These are phyloP conservation scores for Parathielavia hyrcaniae DNA, from an alignment of 495 filamentous ascomycete genomes.

Conservation along the genomic window DNA sequence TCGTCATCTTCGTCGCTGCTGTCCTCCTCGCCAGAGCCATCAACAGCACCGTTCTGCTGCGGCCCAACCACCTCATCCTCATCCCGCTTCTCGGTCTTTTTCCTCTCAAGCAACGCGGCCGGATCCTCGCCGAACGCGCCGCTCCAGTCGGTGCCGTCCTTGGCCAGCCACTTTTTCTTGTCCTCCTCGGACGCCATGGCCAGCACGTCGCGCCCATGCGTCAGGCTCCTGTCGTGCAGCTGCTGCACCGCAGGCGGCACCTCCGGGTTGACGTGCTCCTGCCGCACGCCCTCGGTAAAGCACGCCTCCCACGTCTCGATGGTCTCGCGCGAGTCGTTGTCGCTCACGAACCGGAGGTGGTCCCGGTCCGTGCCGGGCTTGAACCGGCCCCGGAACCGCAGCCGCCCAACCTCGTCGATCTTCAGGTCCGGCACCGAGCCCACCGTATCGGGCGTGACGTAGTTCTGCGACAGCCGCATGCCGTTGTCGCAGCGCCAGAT, in stretches of 20 bases:
- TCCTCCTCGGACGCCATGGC: constrained; percentile 62
- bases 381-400: constrained; percentile 73
- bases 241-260: constrained; percentile 59
- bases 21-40: constrained; percentile 23
- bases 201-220: constrained; percentile 71
- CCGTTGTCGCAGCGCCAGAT: constrained; percentile 75
- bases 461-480: constrained; percentile 78
- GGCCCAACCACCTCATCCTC: constrained; percentile 31
- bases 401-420: constrained; percentile 64
- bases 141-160: constrained; percentile 78
- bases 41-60: constrained; percentile 17
- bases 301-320: constrained; percentile 94
- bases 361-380: constrained; percentile 85
- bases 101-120: constrained; percentile 27
- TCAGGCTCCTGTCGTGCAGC: constrained; percentile 73
- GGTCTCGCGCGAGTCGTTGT: constrained; percentile 86
- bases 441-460: constrained; percentile 68
- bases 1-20: constrained; percentile 29
- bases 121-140: constrained; percentile 74
- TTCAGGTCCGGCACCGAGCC: constrained; percentile 61
- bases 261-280: constrained; percentile 57
- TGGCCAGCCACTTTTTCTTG: constrained; percentile 68
- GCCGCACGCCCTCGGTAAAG: constrained; percentile 72
- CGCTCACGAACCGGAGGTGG: constrained; percentile 74
- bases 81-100: constrained; percentile 40